A percentile compares a stretch with the other conserved stretches of the same genome.
These are phyloP conservation scores for Acidiella bohemica DNA, from an alignment of 495 filamentous ascomycete species.

Conservation along the genomic window DNA sequence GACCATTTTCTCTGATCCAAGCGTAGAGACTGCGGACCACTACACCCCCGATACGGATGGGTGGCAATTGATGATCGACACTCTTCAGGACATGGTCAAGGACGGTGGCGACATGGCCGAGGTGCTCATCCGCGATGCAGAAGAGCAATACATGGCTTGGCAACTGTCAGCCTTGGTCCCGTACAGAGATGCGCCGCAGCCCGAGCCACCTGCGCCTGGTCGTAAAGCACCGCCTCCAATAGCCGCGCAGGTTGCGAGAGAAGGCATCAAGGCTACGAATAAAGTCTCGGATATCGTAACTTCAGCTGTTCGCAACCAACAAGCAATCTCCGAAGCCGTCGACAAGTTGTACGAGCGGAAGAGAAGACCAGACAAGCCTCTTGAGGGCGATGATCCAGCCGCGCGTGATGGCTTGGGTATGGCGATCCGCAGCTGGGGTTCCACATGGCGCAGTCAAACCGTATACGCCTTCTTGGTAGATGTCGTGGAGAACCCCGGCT, in stretches of 20 bases:
- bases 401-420: constrained; percentile 50
- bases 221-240: constrained; percentile 37
- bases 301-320: constrained; percentile 44
- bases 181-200: constrained; percentile 48
- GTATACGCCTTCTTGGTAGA: constrained; percentile 43
- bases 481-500: constrained; percentile 4
- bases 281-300: constrained; percentile 54
- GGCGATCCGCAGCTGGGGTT: constrained; percentile 63
- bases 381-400: constrained; percentile 22
- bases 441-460: constrained; percentile 59
- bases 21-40: constrained; percentile 13
- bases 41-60: constrained; percentile 22
- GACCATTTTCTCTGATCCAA: constrained; percentile 65
- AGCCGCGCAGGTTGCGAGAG: constrained; percentile 46
- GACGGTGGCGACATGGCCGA: constrained; percentile 34
- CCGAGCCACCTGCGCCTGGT: constrained; percentile 31
- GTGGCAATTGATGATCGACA: constrained; percentile 42
- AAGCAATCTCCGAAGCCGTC: constrained; percentile 48
- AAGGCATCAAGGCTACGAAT: constrained; percentile 69
- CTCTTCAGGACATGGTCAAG: constrained; percentile 24
- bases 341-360: constrained; percentile 30
- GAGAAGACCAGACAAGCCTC: constrained; percentile 12
- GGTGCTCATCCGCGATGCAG: constrained; percentile 42
- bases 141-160: constrained; percentile 61
- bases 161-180: constrained; percentile 59